These are phyloP conservation scores for Lodderomyces oxycetoniae DNA, from an alignment of 1,139 yeast genomes.

Conservation along the genomic window DNA sequence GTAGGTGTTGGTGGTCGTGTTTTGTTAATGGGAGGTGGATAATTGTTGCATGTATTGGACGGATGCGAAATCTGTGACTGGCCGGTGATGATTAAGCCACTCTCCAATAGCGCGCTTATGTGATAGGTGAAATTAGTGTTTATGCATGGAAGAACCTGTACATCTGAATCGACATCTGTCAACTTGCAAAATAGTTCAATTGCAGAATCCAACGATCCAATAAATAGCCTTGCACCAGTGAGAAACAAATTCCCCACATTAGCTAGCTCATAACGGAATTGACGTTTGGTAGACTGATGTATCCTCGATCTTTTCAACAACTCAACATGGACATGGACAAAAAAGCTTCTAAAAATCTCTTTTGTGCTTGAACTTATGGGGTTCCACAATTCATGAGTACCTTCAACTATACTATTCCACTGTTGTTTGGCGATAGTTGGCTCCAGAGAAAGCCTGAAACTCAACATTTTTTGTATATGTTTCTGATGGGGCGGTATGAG, in stretches of 20 bases:
- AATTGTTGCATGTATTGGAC: conserved; percentile 20
- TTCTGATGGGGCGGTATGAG: conserved; percentile 52
- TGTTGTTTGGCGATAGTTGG: conserved; percentile 54
- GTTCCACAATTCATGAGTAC: conserved; percentile 68
- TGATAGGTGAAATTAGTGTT: conserved; percentile 84
- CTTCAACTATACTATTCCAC: conserved; percentile 79
- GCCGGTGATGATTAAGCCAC: conserved; percentile 81
- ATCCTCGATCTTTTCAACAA: conserved; percentile 62
- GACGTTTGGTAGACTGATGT: conserved; percentile 40
- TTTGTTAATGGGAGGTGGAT: conserved; percentile 35
- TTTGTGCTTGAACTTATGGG: conserved; percentile 57
- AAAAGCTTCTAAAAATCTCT: conserved; percentile 72
- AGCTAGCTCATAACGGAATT: conserved; percentile 70
- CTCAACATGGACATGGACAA: conserved; percentile 76
- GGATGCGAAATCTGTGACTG: conserved; percentile 96
- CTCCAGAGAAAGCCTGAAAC: conserved; percentile 57
- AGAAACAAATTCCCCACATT: conserved; percentile 81
- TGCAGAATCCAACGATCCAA: conserved; percentile 82
- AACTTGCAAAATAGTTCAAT: conserved; percentile 69
- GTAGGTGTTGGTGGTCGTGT: conserved; percentile 39
- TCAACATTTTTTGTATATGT: conserved; percentile 45
- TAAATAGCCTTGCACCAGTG: conserved; percentile 75
- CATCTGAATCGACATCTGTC: conserved; percentile 53
- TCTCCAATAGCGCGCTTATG: conserved; percentile 67
- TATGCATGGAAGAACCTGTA: conserved; percentile 71